phyloP scores from a whole-genome alignment of 805 yeast species.

The Grigorovia transvaalensis region DNA sequence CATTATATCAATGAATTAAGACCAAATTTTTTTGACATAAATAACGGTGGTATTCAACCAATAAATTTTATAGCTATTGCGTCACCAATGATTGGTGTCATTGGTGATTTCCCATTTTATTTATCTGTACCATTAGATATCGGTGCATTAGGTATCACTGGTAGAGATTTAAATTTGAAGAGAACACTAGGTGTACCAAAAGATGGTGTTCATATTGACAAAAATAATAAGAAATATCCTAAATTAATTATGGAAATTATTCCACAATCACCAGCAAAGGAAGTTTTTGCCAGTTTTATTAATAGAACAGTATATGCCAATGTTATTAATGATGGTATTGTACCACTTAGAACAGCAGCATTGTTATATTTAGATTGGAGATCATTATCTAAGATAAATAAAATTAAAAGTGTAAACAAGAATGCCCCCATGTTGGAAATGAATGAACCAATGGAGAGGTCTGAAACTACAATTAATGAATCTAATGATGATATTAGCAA shows the following conservation, averaged over 20 bases:
- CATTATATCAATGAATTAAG: constrained; percentile 54
- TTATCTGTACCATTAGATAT: constrained; percentile 75
- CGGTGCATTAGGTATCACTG: constrained; percentile 88
- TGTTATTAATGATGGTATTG: constrained; percentile 87
- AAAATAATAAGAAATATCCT: constrained; percentile 6
- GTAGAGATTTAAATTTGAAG: constrained; percentile 74
- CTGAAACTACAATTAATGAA: not conserved
- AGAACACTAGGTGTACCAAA: constrained; percentile 27
- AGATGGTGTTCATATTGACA: constrained; percentile 17
- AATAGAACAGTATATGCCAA: constrained; percentile 83
- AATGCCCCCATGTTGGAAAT: not conserved
- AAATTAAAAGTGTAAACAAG: constrained; percentile 19
- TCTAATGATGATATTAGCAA: constrained; percentile 1
- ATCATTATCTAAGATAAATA: constrained; percentile 47
- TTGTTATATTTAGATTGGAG: constrained; percentile 77
- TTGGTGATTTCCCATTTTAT: constrained; percentile 78
- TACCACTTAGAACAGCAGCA: constrained; percentile 85
- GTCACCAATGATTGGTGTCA: constrained; percentile 79
- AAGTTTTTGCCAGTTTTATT: constrained; percentile 49
- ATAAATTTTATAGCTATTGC: constrained; percentile 76
- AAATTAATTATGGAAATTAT: constrained; percentile 61
- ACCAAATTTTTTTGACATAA: constrained; percentile 54
- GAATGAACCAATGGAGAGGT: not conserved
- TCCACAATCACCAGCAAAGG: constrained; percentile 59
- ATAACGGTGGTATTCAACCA: constrained; percentile 40